phyloP scores from a whole-genome alignment of 805 yeast genomes.

The Sugiyamaella floridensis region DNA sequence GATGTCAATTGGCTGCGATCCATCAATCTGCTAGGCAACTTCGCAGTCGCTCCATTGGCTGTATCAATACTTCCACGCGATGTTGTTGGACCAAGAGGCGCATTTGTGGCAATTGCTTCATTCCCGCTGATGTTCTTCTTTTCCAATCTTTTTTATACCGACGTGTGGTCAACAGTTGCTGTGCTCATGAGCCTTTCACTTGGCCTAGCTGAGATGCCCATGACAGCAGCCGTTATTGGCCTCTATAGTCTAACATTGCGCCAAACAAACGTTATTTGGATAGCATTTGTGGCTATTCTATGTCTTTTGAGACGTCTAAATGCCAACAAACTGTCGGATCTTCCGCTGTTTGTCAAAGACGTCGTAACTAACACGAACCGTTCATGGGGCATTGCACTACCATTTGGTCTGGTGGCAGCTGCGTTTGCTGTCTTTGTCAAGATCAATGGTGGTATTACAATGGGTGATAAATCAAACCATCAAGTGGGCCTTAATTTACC shows the following conservation, averaged over 20 bases:
- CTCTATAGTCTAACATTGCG: slow-evolving; percentile 65
- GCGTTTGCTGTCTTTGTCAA: slow-evolving; percentile 52
- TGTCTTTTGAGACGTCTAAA: not conserved
- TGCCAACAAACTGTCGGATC: not conserved
- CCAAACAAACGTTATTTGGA: slow-evolving; percentile 91
- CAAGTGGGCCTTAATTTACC: slow-evolving; percentile 61
- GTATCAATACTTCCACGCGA: slow-evolving; percentile 28
- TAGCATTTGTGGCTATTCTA: slow-evolving; percentile 47
- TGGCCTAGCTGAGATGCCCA: slow-evolving; percentile 1
- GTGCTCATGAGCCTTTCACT: slow-evolving; percentile 47
- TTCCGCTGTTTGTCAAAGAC: not conserved
- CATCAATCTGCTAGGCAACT: slow-evolving; percentile 46
- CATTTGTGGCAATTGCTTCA: slow-evolving; percentile 26
- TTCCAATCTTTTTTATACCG: slow-evolving; percentile 80
- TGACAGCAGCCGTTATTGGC: slow-evolving; percentile 48
- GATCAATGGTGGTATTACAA: slow-evolving; percentile 74
- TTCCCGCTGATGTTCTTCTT: slow-evolving; percentile 71
- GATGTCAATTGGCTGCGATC: slow-evolving; percentile 40
- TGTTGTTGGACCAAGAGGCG: slow-evolving; percentile 1
- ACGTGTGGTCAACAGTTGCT: slow-evolving; percentile 80
- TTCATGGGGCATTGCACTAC: slow-evolving; percentile 14
- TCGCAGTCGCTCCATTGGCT: slow-evolving; percentile 35
- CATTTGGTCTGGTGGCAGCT: slow-evolving; percentile 39
- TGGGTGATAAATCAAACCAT: slow-evolving; percentile 91
- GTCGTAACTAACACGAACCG: not conserved